Base-by-base conservation (phyloP, 192 early-diverging fungal genomes). In the Spinellus fusiger region DNA sequence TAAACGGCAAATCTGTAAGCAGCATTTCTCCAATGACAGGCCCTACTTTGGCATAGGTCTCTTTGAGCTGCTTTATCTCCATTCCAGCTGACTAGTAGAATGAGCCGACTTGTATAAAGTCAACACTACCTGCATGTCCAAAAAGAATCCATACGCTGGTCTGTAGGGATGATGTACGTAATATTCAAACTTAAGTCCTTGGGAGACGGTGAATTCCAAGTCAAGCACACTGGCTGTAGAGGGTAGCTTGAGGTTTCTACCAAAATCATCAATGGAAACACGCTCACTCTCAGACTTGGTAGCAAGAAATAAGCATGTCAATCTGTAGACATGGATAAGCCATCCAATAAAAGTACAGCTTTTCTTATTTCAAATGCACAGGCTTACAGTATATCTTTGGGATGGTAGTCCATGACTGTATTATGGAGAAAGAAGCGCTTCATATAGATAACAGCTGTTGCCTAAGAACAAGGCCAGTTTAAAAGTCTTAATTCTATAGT, bases 361-460 rank as follows among this genome's bases (percentile, higher is more conserved):
- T 49, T 33, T 40, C 33, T 18, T 29, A 26, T 4, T 48, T 28
- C 22, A 29, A 22, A 25, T 12, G 12, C 18, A 51, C 1, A 0
- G 31, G 32, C 55, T 53, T 59, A 81, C 88, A 88, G 83, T 44
- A 89, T 84, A 63, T 78, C 82, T 58, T 88, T 89, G 22, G 89
- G 89, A 59, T 84, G 85, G 56, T 89, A 89, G 72, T 91, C 88
- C 79, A 91, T 88, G 10, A 85, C 80, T 6, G 86, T 83, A 59
- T 91, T 91, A 64, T 84, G 81, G 31, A 91, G 69, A 64, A 84
- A 91, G 69, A 91, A 91, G 13, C 89, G 80, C 64, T 91, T 91
- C 81, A 88, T 83, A 57, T 82, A 91, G n/a, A 81, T 83, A 10
- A 92, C 79, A 0, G 88, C 88, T 1, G 88, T 92, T 22, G 87